phyloP scores from a whole-genome alignment of 1,139 yeast species.

The Hyphopichia burtonii region DNA sequence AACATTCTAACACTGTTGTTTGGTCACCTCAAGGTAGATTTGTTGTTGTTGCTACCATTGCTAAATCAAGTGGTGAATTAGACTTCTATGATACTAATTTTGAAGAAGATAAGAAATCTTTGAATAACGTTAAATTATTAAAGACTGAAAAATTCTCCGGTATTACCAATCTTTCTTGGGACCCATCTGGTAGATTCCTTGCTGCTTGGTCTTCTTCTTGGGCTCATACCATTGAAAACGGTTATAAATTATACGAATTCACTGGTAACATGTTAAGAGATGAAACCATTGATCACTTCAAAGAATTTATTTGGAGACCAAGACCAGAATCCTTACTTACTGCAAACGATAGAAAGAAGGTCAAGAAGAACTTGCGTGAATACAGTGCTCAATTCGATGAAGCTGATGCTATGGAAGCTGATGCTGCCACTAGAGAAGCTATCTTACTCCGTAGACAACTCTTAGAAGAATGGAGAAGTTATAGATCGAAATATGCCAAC shows the following conservation, averaged over 20 bases:
- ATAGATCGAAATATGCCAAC: constrained; percentile 61
- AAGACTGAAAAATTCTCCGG: constrained; percentile 69
- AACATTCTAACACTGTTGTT: constrained; percentile 68
- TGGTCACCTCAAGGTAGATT: constrained; percentile 97
- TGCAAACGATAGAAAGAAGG: constrained; percentile 81
- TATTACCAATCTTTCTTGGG: constrained; percentile 89
- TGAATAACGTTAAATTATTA: constrained; percentile 62
- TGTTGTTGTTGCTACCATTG: constrained; percentile 72
- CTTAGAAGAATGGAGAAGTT: constrained; percentile 82
- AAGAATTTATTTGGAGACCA: constrained; percentile 95
- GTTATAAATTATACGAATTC: constrained; percentile 83
- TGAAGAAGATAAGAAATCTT: constrained; percentile 61
- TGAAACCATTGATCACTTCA: constrained; percentile 78
- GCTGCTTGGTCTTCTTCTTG: constrained; percentile 87
- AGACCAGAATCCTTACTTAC: constrained; percentile 81
- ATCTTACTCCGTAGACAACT: constrained; percentile 81
- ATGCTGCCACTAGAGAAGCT: constrained; percentile 86
- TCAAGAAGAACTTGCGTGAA: constrained; percentile 84
- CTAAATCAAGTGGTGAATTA: constrained; percentile 63
- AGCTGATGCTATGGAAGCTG: constrained; percentile 94
- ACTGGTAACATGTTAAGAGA: constrained; percentile 77
- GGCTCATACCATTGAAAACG: constrained; percentile 85
- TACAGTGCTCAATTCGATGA: constrained; percentile 94
- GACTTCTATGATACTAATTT: constrained; percentile 87
- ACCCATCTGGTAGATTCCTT: constrained; percentile 89